phyloP scores from a whole-genome alignment of 2,329 filamentous ascomycete species.

The Bimuria novae-zelandiae region DNA sequence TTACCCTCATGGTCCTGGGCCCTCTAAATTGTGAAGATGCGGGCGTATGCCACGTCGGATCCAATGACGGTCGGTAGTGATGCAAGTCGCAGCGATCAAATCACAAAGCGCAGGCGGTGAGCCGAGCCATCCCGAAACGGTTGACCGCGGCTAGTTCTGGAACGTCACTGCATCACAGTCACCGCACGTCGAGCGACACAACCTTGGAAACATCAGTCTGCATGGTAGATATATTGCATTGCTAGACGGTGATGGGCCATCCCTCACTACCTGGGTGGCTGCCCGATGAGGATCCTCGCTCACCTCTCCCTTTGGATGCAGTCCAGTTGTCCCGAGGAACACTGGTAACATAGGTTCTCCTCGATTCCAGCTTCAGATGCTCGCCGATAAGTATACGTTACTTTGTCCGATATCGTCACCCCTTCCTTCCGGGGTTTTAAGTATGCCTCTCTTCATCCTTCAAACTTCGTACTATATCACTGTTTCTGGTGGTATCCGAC shows the following conservation, averaged over 20 bases:
- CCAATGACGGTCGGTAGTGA: constrained; percentile 36
- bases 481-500: not conserved
- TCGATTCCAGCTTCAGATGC: not conserved
- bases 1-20: constrained; percentile 20
- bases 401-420: not conserved
- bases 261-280: not conserved
- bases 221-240: not conserved
- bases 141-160: constrained; percentile 30
- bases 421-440: not conserved
- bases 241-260: not conserved
- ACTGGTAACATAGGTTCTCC: too few relatives aligned
- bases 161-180: constrained; percentile 17
- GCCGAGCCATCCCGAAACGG: constrained; percentile 30
- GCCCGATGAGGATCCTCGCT: not conserved
- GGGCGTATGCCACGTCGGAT: constrained; percentile 35
- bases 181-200: not conserved
- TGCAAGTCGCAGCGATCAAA: constrained; percentile 27
- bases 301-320: not conserved
- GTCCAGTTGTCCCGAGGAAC: not conserved
- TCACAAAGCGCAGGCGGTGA: constrained; percentile 33
- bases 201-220: too few relatives aligned
- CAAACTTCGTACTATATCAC: too few relatives aligned
- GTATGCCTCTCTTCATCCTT: too few relatives aligned
- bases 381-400: not conserved
- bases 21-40: constrained; percentile 37